Percentiles rank a stretch among this genome's conserved stretches.
These are phyloP conservation scores for Fagus sylvatica DNA, from an alignment of 306 rosid species.

Conservation along the genomic window DNA sequence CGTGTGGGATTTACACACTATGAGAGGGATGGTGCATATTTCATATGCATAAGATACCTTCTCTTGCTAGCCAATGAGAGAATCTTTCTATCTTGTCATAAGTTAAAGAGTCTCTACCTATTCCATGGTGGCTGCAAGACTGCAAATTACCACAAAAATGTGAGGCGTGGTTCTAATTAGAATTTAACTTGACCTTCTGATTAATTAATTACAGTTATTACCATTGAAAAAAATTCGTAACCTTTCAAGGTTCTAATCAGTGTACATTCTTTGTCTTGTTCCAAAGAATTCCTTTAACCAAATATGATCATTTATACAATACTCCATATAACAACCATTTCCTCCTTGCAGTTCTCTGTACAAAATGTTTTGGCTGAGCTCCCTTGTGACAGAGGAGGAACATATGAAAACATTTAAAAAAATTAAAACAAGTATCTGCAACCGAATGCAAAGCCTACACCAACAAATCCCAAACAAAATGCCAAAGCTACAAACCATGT, in stretches of 20 bases:
- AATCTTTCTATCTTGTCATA: too few relatives aligned
- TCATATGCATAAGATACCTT: too few relatives aligned
- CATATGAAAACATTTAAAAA: not conserved
- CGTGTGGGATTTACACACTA: too few relatives aligned
- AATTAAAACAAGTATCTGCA: constrained; percentile 29
- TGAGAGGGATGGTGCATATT: too few relatives aligned
- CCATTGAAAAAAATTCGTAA: too few relatives aligned
- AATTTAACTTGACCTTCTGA: too few relatives aligned
- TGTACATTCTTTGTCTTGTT: not conserved
- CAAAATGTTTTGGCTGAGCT: not conserved
- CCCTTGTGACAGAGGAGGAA: not conserved
- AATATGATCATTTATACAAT: not conserved
- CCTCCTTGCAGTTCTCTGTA: not conserved
- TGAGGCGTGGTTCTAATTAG: too few relatives aligned
- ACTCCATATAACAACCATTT: not conserved
- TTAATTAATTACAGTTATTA: too few relatives aligned
- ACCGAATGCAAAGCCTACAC: constrained; percentile 60
- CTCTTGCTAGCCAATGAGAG: too few relatives aligned
- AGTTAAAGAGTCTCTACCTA: too few relatives aligned
- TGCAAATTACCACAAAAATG: not conserved
- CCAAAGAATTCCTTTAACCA: not conserved
- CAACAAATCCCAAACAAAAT: constrained; percentile 65
- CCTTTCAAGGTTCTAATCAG: not conserved
- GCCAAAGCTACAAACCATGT: constrained; percentile 61
- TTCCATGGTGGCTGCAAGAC: not conserved